These are phyloP conservation scores for Apostasia shenzhenica DNA, from an alignment of 106 monocot species.

Conservation along the genomic window DNA sequence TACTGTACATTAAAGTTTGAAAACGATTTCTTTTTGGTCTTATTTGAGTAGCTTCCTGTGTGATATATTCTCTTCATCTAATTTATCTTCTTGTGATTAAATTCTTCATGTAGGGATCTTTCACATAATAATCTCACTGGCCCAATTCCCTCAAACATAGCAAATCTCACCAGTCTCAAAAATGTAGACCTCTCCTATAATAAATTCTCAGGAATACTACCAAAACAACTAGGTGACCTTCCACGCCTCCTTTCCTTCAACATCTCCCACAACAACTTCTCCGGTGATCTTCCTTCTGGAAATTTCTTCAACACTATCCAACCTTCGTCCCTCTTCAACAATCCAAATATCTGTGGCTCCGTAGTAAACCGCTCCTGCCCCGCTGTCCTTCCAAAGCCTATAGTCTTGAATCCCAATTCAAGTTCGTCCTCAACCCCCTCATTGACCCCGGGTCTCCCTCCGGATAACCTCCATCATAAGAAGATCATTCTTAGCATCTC, in stretches of 20 bases:
- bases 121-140: constrained; percentile 15
- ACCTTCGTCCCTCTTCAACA: constrained; percentile 29
- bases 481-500: constrained; percentile 54
- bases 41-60: no score
- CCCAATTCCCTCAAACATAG: constrained; percentile 13
- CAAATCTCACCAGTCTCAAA: constrained; percentile 33
- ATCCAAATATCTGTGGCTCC: constrained; percentile 43
- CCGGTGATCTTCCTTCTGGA: constrained; percentile 43
- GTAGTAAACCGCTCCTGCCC: constrained; percentile 43
- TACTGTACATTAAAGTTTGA: no score
- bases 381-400: constrained; percentile 43
- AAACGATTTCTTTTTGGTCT: no score
- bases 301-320: constrained; percentile 51
- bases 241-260: constrained; percentile 36
- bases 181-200: constrained; percentile 43
- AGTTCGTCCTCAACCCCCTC: constrained; percentile 14
- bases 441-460: constrained; percentile 4
- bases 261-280: constrained; percentile 43
- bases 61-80: background rate
- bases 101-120: background rate
- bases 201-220: constrained; percentile 32
- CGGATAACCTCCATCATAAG: constrained; percentile 11
- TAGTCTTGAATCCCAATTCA: constrained; percentile 48
- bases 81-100: background rate
- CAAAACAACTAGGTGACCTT: constrained; percentile 42